Percentiles rank a stretch among this genome's conserved stretches.
Evolutionary conservation across 305 asterid species (phyloP).

Genomic region (Fraxinus sp.): DNA sequence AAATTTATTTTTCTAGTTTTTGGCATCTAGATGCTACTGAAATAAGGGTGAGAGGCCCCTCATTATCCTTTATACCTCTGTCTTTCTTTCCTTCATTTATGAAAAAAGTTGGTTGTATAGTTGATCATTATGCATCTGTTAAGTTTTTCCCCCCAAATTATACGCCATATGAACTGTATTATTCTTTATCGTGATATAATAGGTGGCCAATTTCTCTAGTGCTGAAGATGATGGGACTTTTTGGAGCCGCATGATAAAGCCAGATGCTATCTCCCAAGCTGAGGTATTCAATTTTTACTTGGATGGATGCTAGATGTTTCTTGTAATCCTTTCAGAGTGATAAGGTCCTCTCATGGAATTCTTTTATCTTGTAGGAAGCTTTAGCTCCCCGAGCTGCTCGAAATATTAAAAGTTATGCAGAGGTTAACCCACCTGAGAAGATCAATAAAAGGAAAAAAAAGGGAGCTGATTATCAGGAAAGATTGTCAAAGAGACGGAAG

Average conservation of each 20-base stretch:
- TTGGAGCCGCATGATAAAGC: conserved; percentile 99
- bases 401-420: conserved; percentile 86
- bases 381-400: conserved; percentile 99
- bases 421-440: conserved; percentile 70
- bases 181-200: conserved; percentile 27
- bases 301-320: conserved; percentile 24
- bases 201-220: conserved; percentile 96
- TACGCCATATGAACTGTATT: conserved; percentile 15
- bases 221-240: conserved; percentile 97
- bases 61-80: background rate
- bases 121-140: conserved; percentile 19
- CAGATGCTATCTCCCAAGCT: conserved; percentile 79
- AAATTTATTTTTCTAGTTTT: conserved; percentile 11
- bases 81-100: background rate
- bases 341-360: conserved; percentile 23
- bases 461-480: conserved; percentile 77
- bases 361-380: conserved; percentile 57
- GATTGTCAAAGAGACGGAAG: conserved; percentile 80
- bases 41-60: conserved; percentile 14
- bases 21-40: background rate
- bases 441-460: conserved; percentile 78
- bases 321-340: conserved; percentile 15
- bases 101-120: background rate
- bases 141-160: background rate
- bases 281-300: conserved; percentile 52